Evolutionary conservation across 768 basidiomycete genomes (phyloP).

Genomic region (Collybiopsis confluens): DNA sequence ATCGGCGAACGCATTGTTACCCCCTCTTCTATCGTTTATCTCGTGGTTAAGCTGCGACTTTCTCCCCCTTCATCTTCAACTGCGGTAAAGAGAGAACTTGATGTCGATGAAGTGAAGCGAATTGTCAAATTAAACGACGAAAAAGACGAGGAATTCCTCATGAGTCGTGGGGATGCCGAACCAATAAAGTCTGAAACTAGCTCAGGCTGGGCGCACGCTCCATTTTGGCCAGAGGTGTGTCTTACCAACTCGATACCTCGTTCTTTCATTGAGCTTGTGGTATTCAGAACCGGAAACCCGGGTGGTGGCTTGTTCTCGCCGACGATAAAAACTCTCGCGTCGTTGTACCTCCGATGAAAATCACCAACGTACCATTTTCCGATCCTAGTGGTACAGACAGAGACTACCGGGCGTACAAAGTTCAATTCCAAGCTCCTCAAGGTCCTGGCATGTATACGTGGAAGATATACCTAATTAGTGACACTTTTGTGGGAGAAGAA

Average conservation of each 20-base stretch:
- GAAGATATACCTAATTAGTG: constrained; percentile 82
- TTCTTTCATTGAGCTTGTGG: not conserved
- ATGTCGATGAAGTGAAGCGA: constrained; percentile 44
- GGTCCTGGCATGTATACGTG: constrained; percentile 82
- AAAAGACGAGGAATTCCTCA: constrained; percentile 69
- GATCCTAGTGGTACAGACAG: constrained; percentile 36
- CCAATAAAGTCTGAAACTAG: constrained; percentile 41
- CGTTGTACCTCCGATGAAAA: constrained; percentile 81
- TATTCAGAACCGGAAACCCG: constrained; percentile 75
- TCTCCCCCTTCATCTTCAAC: constrained; percentile 41
- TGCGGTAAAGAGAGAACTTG: constrained; percentile 31
- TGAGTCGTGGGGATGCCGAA: constrained; percentile 57
- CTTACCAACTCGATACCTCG: not conserved
- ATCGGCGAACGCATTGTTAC: constrained; percentile 87
- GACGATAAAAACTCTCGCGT: constrained; percentile 83
- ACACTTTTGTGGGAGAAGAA: constrained; percentile 86
- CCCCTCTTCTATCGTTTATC: constrained; percentile 83
- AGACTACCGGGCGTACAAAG: constrained; percentile 79
- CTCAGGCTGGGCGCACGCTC: constrained; percentile 78
- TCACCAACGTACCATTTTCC: constrained; percentile 74
- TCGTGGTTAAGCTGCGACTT: constrained; percentile 80
- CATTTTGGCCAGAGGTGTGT: constrained; percentile 85
- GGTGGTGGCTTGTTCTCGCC: constrained; percentile 89
- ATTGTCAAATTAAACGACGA: constrained; percentile 47
- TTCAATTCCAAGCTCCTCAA: constrained; percentile 94